phyloP scores from a whole-genome alignment of 106 monocot genomes.

The Hemerocallis citrina region DNA sequence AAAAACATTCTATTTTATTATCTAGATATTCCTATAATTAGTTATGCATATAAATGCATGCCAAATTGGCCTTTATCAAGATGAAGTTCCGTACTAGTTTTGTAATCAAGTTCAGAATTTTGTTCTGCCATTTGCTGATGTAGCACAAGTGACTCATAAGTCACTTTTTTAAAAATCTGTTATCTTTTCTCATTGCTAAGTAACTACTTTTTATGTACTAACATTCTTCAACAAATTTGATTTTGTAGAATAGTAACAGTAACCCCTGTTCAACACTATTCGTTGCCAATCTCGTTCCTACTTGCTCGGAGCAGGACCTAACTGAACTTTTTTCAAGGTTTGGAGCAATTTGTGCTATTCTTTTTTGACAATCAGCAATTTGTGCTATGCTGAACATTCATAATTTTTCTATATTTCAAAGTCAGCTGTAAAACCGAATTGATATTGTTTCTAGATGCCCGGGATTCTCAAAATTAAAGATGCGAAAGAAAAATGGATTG shows the following conservation, averaged over 20 bases:
- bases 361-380: neutral
- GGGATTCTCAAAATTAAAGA: conserved; percentile 73
- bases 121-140: neutral
- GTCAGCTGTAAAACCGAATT: neutral
- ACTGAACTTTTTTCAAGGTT: conserved; percentile 67
- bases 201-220: neutral
- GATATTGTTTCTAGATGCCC: conserved; percentile 27
- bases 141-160: neutral
- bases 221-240: conserved; percentile 7
- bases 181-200: neutral
- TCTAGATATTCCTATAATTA: neutral
- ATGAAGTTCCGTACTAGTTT: too few species aligned
- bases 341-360: neutral
- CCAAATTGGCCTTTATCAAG: neutral
- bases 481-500: conserved; percentile 67
- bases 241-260: conserved; percentile 4
- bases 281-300: conserved; percentile 65
- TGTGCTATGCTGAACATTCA: neutral
- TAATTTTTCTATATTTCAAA: neutral
- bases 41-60: neutral
- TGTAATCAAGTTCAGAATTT: neutral
- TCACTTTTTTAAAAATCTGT: neutral
- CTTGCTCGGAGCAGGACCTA: conserved; percentile 61
- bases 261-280: conserved; percentile 56
- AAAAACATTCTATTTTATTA: neutral